Evolutionary conservation across 345 rosid species (phyloP).

Genomic region (Anacardium occidentale): DNA sequence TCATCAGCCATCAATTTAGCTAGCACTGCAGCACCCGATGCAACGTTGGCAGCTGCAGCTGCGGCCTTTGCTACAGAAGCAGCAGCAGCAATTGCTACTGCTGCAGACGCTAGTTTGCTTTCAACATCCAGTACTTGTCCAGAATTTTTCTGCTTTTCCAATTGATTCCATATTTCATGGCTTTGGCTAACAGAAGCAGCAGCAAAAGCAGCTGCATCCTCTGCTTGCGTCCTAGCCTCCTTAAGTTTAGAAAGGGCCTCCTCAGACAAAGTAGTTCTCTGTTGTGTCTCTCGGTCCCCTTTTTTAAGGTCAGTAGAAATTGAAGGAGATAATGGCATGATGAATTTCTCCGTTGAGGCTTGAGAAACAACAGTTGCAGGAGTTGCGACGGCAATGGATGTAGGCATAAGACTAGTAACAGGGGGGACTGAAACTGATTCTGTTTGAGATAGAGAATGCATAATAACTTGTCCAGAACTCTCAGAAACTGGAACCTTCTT

Average conservation of each 20-base stretch:
- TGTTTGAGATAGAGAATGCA: slow-evolving; percentile 46
- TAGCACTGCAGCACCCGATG: slow-evolving; percentile 90
- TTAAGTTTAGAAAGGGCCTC: slow-evolving; percentile 58
- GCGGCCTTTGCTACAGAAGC: slow-evolving; percentile 98
- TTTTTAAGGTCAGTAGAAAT: slow-evolving; percentile 36
- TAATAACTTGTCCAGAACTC: slow-evolving; percentile 40
- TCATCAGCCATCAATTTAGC: slow-evolving; percentile 94
- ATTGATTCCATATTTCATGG: slow-evolving; percentile 70
- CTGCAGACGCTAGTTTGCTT: slow-evolving; percentile 77
- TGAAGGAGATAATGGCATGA: slow-evolving; percentile 41
- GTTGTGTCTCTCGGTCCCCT: slow-evolving; percentile 37
- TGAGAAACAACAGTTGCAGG: slow-evolving; percentile 42
- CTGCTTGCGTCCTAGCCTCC: slow-evolving; percentile 75
- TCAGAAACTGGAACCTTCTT: slow-evolving; percentile 58
- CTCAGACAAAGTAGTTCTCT: slow-evolving; percentile 51
- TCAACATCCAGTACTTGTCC: slow-evolving; percentile 58
- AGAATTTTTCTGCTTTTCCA: slow-evolving; percentile 55
- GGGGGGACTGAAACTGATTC: slow-evolving; percentile 41
- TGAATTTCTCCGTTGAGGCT: slow-evolving; percentile 37
- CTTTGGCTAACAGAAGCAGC: slow-evolving; percentile 70
- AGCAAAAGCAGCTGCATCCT: slow-evolving; percentile 78
- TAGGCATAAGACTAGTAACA: slow-evolving; percentile 33
- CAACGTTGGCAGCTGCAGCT: slow-evolving; percentile 94
- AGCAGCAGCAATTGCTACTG: slow-evolving; percentile 81
- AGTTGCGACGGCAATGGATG: slow-evolving; percentile 40